Conservation (phyloP, 768 basidiomycete genomes). For the Calocybe cyanea region DNA sequence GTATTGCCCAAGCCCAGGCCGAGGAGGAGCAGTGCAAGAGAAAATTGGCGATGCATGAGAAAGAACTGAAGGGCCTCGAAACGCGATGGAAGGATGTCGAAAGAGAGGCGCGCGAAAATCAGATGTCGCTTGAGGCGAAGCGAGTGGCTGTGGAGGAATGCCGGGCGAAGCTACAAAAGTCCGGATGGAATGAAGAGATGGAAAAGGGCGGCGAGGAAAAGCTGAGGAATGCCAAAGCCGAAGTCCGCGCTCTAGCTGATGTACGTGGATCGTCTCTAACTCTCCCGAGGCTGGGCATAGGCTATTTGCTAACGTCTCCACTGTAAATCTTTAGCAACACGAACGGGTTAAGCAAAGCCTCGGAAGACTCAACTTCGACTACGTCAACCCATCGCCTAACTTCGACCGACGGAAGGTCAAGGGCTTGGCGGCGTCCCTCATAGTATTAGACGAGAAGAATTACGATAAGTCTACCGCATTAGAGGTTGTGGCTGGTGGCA, state of each 20-base stretch:
- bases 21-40: conserved; percentile 82
- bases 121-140: conserved; percentile 62
- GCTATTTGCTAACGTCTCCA: not conserved
- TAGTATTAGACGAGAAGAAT: conserved; percentile 66
- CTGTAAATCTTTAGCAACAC: conserved; percentile 43
- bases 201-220: conserved; percentile 56
- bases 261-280: conserved; percentile 34
- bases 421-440: conserved; percentile 88
- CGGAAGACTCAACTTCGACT: conserved; percentile 78
- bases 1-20: conserved; percentile 69
- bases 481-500: conserved; percentile 87
- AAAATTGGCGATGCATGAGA: conserved; percentile 71
- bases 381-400: conserved; percentile 65
- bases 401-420: conserved; percentile 89
- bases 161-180: conserved; percentile 46
- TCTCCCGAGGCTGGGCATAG: conserved; percentile 7
- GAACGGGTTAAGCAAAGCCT: conserved; percentile 66
- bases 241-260: conserved; percentile 57
- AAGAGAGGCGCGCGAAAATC: conserved; percentile 75
- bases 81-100: conserved; percentile 79
- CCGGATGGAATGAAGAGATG: conserved; percentile 75
- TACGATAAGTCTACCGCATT: conserved; percentile 83
- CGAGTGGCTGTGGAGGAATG: conserved; percentile 55
- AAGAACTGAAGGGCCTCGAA: conserved; percentile 76
- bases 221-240: conserved; percentile 47